These are phyloP conservation scores for Cryptococcus sp. DNA, from an alignment of 1,284 basidiomycete genomes.

Conservation along the genomic window DNA sequence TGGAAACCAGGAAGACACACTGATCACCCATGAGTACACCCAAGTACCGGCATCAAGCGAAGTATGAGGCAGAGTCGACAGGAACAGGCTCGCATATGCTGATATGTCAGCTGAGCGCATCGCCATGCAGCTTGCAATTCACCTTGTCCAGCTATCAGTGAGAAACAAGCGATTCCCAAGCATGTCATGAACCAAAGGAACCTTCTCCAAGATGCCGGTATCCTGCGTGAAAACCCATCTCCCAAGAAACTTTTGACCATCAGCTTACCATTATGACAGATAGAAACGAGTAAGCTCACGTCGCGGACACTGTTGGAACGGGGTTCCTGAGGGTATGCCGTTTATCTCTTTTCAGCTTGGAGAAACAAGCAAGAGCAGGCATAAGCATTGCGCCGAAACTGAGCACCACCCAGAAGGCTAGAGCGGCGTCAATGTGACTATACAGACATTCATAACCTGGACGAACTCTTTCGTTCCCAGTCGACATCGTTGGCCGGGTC, in stretches of 20 bases:
- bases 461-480: conserved; percentile 56
- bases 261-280: conserved; percentile 11
- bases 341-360: conserved; percentile 45
- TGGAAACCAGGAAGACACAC: conserved; percentile 15
- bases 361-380: conserved; percentile 52
- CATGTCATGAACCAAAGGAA: conserved; percentile 57
- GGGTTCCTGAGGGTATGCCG: conserved; percentile 40
- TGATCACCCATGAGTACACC: conserved; percentile 55
- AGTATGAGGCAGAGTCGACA: conserved; percentile 54
- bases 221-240: conserved; percentile 47
- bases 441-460: not conserved
- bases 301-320: conserved; percentile 27
- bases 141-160: conserved; percentile 56
- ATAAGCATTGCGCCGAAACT: conserved; percentile 55
- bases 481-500: conserved; percentile 45
- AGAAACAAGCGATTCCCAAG: conserved; percentile 52
- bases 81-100: conserved; percentile 54
- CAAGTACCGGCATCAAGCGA: conserved; percentile 55
- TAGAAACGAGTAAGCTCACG: conserved; percentile 15
- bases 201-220: conserved; percentile 54
- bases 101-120: not conserved
- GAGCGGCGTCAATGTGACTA: not conserved
- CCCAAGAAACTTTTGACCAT: conserved; percentile 45
- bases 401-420: conserved; percentile 54
- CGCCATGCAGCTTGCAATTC: too few species aligned